A percentile compares a stretch with the other conserved stretches of the same genome.
Evolutionary conservation across 257 asterid genomes (phyloP).

Genomic region (Coffea eugenioides): DNA sequence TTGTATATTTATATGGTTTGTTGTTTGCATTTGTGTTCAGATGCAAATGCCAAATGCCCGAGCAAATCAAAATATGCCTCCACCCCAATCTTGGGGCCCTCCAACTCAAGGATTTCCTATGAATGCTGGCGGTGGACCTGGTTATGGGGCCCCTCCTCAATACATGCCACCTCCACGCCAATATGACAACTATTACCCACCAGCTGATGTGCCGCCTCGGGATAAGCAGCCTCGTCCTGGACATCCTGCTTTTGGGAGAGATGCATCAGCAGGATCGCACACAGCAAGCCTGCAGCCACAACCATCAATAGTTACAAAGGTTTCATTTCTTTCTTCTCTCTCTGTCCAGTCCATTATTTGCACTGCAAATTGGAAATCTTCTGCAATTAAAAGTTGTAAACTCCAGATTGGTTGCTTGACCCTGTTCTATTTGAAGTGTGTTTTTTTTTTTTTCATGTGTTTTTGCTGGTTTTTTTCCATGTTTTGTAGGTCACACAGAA

Average conservation of each 20-base stretch:
- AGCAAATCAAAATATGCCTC: conserved; percentile 56
- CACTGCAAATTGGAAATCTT: not conserved
- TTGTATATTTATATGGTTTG: conserved; percentile 8
- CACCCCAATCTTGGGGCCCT: conserved; percentile 65
- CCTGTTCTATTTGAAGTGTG: not conserved
- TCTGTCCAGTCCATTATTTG: not conserved
- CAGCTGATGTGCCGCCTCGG: conserved; percentile 46
- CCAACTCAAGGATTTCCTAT: conserved; percentile 51
- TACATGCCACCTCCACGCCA: conserved; percentile 63
- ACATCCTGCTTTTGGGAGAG: conserved; percentile 57
- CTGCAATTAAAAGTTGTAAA: too few species aligned
- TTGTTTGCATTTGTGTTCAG: conserved; percentile 32
- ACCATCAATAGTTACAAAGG: conserved; percentile 76
- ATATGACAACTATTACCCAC: conserved; percentile 66
- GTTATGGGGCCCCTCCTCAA: conserved; percentile 44
- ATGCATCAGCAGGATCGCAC: conserved; percentile 48
- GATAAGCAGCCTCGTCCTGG: conserved; percentile 59
- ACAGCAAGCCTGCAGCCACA: conserved; percentile 51
- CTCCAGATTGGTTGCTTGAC: not conserved
- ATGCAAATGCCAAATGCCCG: conserved; percentile 67
- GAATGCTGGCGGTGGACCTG: conserved; percentile 56
- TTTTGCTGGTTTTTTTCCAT: not conserved
- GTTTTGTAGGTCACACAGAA: conserved; percentile 62
- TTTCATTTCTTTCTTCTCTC: conserved; percentile 19
- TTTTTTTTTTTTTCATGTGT: not conserved